A percentile compares a stretch with the other conserved stretches of the same genome.
phyloP scores from a whole-genome alignment of 805 yeast genomes.

The Yarrowia sp. region DNA sequence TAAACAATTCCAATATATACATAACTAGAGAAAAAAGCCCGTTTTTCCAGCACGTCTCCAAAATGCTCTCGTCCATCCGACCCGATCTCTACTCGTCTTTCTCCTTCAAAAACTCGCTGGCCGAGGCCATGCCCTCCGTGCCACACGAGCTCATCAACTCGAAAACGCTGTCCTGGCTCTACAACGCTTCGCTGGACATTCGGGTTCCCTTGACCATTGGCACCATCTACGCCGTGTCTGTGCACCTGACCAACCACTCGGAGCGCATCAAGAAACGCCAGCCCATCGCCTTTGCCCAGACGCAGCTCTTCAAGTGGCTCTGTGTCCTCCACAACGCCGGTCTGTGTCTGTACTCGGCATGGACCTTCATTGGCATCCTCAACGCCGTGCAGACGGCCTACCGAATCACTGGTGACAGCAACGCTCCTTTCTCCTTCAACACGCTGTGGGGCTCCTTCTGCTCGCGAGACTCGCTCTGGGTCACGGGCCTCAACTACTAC shows the following conservation, averaged over 20 bases:
- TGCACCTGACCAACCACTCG: constrained; percentile 53
- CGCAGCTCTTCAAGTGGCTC: constrained; percentile 49
- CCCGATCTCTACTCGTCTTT: constrained; percentile 20
- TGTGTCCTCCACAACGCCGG: constrained; percentile 61
- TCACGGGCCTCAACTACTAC: constrained; percentile 51
- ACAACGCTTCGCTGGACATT: constrained; percentile 44
- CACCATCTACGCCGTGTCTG: constrained; percentile 54
- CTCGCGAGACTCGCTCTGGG: constrained; percentile 61
- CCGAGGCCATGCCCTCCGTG: constrained; percentile 23
- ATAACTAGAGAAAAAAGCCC: not conserved
- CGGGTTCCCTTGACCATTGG: constrained; percentile 59
- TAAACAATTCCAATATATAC: not conserved
- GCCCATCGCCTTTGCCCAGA: constrained; percentile 51
- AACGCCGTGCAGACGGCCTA: constrained; percentile 43
- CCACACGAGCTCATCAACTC: constrained; percentile 21
- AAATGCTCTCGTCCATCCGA: constrained; percentile 9
- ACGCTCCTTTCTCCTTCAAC: constrained; percentile 83
- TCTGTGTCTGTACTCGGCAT: constrained; percentile 62
- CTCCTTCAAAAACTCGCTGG: constrained; percentile 19
- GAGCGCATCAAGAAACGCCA: constrained; percentile 43
- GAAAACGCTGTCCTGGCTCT: constrained; percentile 28
- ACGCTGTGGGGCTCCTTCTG: constrained; percentile 72
- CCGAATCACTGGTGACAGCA: constrained; percentile 51
- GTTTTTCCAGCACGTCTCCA: not conserved
- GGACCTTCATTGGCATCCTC: constrained; percentile 70